These are phyloP conservation scores for Echites panduratus DNA, from an alignment of 257 asterid species.

Conservation along the genomic window DNA sequence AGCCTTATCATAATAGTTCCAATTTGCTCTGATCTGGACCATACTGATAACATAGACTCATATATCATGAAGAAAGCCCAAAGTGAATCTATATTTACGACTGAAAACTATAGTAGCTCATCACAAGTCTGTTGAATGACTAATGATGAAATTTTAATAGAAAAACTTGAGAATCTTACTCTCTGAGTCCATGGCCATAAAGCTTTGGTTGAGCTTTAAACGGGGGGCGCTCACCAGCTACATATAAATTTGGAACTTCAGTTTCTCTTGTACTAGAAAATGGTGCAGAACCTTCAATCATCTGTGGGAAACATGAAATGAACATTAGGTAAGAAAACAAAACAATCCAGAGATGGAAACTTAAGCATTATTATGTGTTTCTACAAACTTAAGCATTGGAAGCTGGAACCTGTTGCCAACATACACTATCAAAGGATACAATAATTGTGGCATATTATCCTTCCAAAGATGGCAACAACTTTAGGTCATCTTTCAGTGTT, in stretches of 20 bases:
- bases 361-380: not conserved
- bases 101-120: not conserved
- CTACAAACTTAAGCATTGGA: not conserved
- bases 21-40: not conserved
- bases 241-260: slow-evolving; percentile 69
- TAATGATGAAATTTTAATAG: not conserved
- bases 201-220: slow-evolving; percentile 60
- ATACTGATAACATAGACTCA: not conserved
- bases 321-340: not conserved
- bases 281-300: slow-evolving; percentile 85
- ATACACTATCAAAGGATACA: not conserved
- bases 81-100: not conserved
- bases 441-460: not conserved
- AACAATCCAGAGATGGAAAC: not conserved
- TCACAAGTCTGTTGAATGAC: not conserved
- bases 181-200: slow-evolving; percentile 60
- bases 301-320: slow-evolving; percentile 31
- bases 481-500: not conserved
- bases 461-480: not conserved
- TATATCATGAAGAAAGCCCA: not conserved
- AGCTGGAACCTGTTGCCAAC: not conserved
- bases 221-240: slow-evolving; percentile 77
- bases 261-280: slow-evolving; percentile 47
- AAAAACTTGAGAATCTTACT: slow-evolving; percentile 40
- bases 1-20: not conserved